These are phyloP conservation scores for Corynespora cassiicola DNA, from an alignment of 2,329 filamentous ascomycete genomes.

Conservation along the genomic window DNA sequence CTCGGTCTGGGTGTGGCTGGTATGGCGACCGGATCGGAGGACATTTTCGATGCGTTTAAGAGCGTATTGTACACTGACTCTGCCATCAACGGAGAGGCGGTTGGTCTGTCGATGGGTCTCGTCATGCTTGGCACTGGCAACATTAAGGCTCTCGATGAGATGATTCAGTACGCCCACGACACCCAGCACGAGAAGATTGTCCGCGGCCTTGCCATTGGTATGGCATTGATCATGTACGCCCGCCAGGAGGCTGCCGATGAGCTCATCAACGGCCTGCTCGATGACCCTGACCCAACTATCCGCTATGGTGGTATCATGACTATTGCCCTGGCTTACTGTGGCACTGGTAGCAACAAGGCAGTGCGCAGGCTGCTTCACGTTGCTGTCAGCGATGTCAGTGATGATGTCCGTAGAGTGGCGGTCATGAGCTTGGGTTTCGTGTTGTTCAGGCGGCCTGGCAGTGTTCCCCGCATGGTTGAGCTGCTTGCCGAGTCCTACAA, in stretches of 20 bases:
- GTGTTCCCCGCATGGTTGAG: conserved; percentile 98
- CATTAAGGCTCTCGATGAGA: conserved; percentile 88
- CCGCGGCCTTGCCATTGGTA: conserved; percentile 90
- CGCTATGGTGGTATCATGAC: conserved; percentile 98
- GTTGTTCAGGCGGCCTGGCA: conserved; percentile 95
- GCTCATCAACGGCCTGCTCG: conserved; percentile 89
- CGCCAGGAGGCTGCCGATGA: conserved; percentile 94
- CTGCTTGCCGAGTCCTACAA: conserved; percentile 98
- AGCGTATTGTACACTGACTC: conserved; percentile 90
- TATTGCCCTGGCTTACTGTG: conserved; percentile 96
- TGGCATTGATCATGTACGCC: conserved; percentile 98
- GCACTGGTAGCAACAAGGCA: conserved; percentile 97
- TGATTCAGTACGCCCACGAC: conserved; percentile 97
- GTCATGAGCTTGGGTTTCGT: conserved; percentile 99
- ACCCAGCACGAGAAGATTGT: conserved; percentile 99
- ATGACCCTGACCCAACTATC: conserved; percentile 90
- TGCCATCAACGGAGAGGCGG: conserved; percentile 94
- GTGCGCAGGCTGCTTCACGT: conserved; percentile 94
- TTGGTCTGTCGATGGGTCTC: conserved; percentile 93
- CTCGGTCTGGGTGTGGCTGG: conserved; percentile 94
- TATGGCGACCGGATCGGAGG: conserved; percentile 92
- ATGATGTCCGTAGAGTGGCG: conserved; percentile 93
- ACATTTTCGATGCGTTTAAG: conserved; percentile 90
- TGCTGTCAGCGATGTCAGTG: conserved; percentile 96
- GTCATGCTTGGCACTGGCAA: conserved; percentile 99